phyloP scores from a whole-genome alignment of 805 yeast genomes.

The Grigorovia humatica region DNA sequence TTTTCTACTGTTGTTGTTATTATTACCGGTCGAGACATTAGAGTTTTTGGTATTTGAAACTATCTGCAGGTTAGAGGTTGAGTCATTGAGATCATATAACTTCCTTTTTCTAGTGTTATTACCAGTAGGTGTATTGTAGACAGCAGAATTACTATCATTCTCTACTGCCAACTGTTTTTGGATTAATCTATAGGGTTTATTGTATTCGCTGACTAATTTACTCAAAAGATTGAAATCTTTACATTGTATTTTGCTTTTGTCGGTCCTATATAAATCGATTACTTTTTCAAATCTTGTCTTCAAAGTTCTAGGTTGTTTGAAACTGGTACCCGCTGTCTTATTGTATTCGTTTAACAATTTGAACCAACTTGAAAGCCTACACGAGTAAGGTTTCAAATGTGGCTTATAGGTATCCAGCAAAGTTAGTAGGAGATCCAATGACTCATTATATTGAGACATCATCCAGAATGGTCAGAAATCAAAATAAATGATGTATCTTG shows the following conservation, averaged over 20 bases:
- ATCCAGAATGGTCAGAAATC: background rate
- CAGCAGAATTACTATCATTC: background rate
- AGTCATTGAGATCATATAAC: background rate
- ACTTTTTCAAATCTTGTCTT: slow-evolving; percentile 22
- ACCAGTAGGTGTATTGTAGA: background rate
- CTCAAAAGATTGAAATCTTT: background rate
- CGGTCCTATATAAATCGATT: slow-evolving; percentile 8
- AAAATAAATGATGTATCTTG: too few species aligned
- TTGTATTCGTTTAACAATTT: slow-evolving; percentile 20
- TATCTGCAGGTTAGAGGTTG: background rate
- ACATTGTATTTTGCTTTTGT: slow-evolving; percentile 3
- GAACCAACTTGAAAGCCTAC: slow-evolving; percentile 21
- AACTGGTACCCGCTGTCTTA: slow-evolving; percentile 12
- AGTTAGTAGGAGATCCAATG: slow-evolving; percentile 9
- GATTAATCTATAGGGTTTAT: slow-evolving; percentile 7
- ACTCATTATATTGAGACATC: slow-evolving; percentile 3
- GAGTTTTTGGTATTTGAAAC: background rate
- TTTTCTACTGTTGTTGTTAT: too few species aligned
- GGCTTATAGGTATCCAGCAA: slow-evolving; percentile 21
- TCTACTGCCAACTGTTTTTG: background rate
- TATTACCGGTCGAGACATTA: too few species aligned
- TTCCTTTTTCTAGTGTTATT: background rate
- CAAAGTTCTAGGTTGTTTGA: slow-evolving; percentile 24
- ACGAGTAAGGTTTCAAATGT: slow-evolving; percentile 19
- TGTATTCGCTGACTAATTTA: slow-evolving; percentile 4